These are phyloP conservation scores for Leccinum arenicola DNA, from an alignment of 768 basidiomycete species.

Conservation along the genomic window DNA sequence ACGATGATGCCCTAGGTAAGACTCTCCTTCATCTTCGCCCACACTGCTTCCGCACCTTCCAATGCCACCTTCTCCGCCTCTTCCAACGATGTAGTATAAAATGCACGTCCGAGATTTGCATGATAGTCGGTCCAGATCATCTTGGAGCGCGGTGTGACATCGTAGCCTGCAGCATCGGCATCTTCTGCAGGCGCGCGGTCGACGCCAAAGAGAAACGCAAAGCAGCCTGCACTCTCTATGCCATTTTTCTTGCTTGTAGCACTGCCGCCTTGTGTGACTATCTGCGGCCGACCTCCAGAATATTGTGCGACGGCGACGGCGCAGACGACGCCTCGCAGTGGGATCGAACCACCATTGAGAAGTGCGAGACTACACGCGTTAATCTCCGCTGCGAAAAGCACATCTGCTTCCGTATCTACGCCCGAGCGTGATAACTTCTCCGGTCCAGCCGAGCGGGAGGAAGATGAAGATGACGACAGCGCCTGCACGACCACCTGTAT, in stretches of 20 bases:
- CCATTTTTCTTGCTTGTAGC: constrained; percentile 17
- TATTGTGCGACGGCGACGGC: constrained; percentile 57
- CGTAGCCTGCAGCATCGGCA: background rate
- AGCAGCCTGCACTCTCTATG: constrained; percentile 52
- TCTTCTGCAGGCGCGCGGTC: background rate
- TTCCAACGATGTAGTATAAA: constrained; percentile 41
- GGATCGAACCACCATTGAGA: constrained; percentile 65
- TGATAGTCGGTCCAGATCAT: constrained; percentile 26
- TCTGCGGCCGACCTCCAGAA: constrained; percentile 10
- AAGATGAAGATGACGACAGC: constrained; percentile 26
- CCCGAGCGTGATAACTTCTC: background rate
- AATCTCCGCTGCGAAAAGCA: constrained; percentile 59
- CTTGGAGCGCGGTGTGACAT: constrained; percentile 23
- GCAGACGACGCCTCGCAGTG: constrained; percentile 73
- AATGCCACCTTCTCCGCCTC: constrained; percentile 50
- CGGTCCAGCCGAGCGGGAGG: background rate
- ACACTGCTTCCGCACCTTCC: constrained; percentile 45
- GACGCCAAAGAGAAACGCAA: constrained; percentile 59
- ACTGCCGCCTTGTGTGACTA: constrained; percentile 46
- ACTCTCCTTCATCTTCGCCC: constrained; percentile 45
- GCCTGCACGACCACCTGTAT: constrained; percentile 78
- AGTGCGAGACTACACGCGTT: constrained; percentile 71
- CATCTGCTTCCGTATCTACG: constrained; percentile 24
- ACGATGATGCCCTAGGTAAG: constrained; percentile 21
- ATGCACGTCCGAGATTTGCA: constrained; percentile 21